phyloP scores from a whole-genome alignment of 495 filamentous ascomycete species.

The Aspergillus funiculosus region DNA sequence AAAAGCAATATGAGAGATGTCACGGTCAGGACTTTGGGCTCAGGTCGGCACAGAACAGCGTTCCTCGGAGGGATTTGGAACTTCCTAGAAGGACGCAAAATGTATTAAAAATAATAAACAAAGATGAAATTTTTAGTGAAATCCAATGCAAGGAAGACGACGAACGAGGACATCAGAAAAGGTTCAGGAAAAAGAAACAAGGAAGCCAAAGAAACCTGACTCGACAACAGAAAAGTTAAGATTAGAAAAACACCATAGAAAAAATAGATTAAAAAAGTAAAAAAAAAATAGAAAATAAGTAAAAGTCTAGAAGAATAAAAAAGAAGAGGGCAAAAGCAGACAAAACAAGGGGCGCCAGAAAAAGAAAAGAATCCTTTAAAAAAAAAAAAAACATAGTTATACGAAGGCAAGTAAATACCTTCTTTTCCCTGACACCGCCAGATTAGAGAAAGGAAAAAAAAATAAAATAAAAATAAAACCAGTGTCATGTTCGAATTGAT shows the following conservation, averaged over 20 bases:
- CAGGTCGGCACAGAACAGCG: background rate
- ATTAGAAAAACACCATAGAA: slow-evolving; percentile 2
- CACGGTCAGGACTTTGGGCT: slow-evolving; percentile 4
- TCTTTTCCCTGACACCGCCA: slow-evolving; percentile 16
- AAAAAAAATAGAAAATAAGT: slow-evolving; percentile 5
- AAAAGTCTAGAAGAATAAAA: slow-evolving; percentile 3
- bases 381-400: slow-evolving; percentile 5
- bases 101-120: too few species aligned
- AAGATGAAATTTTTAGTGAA: background rate
- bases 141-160: background rate
- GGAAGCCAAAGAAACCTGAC: slow-evolving; percentile 1
- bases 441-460: slow-evolving; percentile 1
- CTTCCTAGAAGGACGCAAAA: slow-evolving; percentile 1
- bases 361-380: slow-evolving; percentile 9
- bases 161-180: slow-evolving; percentile 8
- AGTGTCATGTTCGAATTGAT: too few species aligned
- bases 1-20: slow-evolving; percentile 16
- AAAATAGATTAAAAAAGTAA: background rate
- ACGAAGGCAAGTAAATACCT: slow-evolving; percentile 6
- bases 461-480: background rate
- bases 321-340: slow-evolving; percentile 1
- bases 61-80: slow-evolving; percentile 14
- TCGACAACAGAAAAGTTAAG: slow-evolving; percentile 10
- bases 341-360: slow-evolving; percentile 4
- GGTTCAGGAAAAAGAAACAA: slow-evolving; percentile 8